phyloP scores from a whole-genome alignment of 495 filamentous ascomycete species.

The Rhypophila decipiens region DNA sequence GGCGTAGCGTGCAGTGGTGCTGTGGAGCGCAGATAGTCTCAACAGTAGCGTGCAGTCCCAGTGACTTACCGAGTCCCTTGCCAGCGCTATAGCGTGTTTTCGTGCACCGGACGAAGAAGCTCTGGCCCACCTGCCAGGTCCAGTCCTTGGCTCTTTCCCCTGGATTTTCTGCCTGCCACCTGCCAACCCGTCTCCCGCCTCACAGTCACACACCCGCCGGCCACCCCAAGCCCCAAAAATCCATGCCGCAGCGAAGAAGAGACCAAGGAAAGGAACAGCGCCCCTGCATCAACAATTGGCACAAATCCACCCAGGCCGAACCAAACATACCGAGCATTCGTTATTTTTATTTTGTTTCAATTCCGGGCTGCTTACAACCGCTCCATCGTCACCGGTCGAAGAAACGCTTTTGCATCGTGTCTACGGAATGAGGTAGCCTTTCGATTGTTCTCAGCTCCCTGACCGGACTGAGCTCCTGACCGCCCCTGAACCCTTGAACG shows the following conservation, averaged over 20 bases:
- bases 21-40: background rate
- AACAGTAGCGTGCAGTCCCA: too few relatives aligned
- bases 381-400: slow-evolving; percentile 6
- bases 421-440: slow-evolving; percentile 47
- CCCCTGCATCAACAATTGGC: background rate
- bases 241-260: too few relatives aligned
- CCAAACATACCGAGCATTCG: background rate
- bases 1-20: background rate
- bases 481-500: too few relatives aligned
- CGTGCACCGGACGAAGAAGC: too few relatives aligned
- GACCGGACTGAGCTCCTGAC: slow-evolving; percentile 42
- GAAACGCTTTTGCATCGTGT: slow-evolving; percentile 14
- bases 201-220: too few relatives aligned
- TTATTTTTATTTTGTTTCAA: background rate
- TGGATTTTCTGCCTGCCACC: background rate
- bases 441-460: slow-evolving; percentile 46
- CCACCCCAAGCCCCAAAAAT: background rate
- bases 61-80: too few relatives aligned
- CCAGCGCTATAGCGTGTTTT: too few relatives aligned
- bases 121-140: too few relatives aligned
- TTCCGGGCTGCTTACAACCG: background rate
- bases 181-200: background rate
- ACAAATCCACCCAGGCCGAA: background rate
- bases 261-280: background rate
- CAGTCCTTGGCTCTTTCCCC: background rate